Base-by-base conservation (phyloP, 1,139 yeast species). In the Zhuliangozyma parablackwelliae region DNA sequence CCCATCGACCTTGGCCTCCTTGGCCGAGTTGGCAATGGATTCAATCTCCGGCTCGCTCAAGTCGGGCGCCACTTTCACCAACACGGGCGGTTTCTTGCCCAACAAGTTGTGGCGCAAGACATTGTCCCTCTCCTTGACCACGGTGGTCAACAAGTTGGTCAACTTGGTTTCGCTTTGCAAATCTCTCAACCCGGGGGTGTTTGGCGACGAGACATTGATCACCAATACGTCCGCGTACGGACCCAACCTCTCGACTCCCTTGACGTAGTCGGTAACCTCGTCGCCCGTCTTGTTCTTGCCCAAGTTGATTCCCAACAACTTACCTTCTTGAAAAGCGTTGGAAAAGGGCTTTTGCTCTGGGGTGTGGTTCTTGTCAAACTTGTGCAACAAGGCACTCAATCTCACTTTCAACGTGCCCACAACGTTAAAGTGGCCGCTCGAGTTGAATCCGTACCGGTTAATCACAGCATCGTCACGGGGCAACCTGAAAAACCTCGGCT, bases 11-110 rank as follows among this genome's bases (percentile, higher is more conserved):
- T 80, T 75, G 31, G 96, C 80, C 8, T 65, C 65, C 53, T 81
- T 81, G 11, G 96, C 92, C 7, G 95, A 80, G 41, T 72, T 72
- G 16, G 96, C 96, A 60, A 90, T 88, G 6, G 92, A 81, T 51
- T 76, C 79, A 45, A 90, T 78, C 57, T 90, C 97, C 1, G 80
- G 72, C 54, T 82, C 94, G 7, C 82, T 73, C 53, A 90, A 75
- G 63, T 90, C 98, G 1, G 98, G 97, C 0, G 97, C 97, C 47
- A 90, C 80, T 57, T 90, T 90, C 31, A 90, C 97, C 45, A 89
- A 63, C 32, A 90, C 72, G 5, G 97, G 96, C 1, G 89, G 88
- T 39, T 65, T 70, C 26, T 58, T 54, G 11, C 73, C 68, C 33
- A 76, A 58, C 31, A 61, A 41, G 45, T 69, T 69, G 36, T 52